Base-by-base conservation (phyloP, 495 filamentous ascomycete species). In the Hyaloscypha variabilis region DNA sequence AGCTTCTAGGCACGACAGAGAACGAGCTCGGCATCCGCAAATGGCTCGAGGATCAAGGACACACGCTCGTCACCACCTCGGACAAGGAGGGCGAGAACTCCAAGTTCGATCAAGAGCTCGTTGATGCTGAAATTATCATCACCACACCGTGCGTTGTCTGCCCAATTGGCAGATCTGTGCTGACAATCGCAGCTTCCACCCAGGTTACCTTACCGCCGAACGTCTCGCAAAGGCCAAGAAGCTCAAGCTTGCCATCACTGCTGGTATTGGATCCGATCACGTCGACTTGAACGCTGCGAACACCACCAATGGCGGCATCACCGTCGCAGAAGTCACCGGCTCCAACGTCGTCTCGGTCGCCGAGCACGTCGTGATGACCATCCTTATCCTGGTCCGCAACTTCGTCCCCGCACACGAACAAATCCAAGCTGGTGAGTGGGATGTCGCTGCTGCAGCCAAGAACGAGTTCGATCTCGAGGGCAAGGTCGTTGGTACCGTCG, bases 221-320 rank as follows among this genome's bases (percentile, higher is more conserved):
- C 94, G 95, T 73, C 88, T 99, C 66, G 92, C 92, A 69, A 96
- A 95, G 83, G 95, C 95, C 67, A 97, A 98, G 90, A 97, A 99
- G 42, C 90, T 99, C 72, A 99, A 97, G 87, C 83, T 96, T 62
- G 94, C 94, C 72, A 78, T 99, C 78, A 99, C 95, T 50, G 95
- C 95, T 67, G 95, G 95, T 82, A 96, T 99, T 76, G 95, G 95
- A 63, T 97, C 94, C 50, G 95, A 99, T 80, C 95, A 99, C 79
- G 90, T 99, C 74, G 95, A 99, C 82, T 87, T 99, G 49, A 88
- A 97, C 76, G 94, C 91, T 56, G 95, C 95, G 74, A 99, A 99
- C 90, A 91, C 89, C 82, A 97, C 94, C 78, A 99, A 99, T 77
- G 95, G 95, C 72, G 95, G 95, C 77, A 82, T 99, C 79, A 99